Percentiles rank a stretch among this genome's conserved stretches.
Conservation (phyloP, 805 yeast genomes). For the Saturnispora mendoncae region DNA sequence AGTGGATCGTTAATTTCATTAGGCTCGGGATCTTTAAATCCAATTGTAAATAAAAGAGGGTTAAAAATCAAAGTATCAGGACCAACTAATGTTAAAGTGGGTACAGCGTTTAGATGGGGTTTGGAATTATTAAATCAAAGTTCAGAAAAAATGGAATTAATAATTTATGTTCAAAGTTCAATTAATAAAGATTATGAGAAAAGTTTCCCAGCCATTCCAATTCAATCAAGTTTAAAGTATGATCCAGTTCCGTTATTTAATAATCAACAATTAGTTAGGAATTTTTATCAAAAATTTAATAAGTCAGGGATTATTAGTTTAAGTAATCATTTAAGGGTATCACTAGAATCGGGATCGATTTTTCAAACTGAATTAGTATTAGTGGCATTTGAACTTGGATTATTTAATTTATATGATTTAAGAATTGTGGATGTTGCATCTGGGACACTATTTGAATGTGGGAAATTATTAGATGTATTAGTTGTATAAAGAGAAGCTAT, state of each 20-base stretch:
- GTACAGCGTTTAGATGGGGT: constrained; percentile 53
- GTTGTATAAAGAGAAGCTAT: constrained; percentile 30
- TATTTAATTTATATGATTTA: constrained; percentile 56
- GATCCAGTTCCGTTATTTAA: constrained; percentile 27
- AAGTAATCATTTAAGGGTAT: constrained; percentile 55
- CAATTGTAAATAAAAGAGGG: constrained; percentile 19
- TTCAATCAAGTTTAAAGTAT: constrained; percentile 17
- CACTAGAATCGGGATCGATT: constrained; percentile 50
- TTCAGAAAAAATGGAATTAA: constrained; percentile 38
- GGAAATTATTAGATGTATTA: constrained; percentile 58
- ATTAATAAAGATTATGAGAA: constrained; percentile 29
- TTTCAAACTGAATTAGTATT: constrained; percentile 55
- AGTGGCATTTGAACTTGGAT: constrained; percentile 57
- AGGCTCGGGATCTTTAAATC: constrained; percentile 5
- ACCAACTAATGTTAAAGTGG: constrained; percentile 48
- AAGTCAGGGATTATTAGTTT: constrained; percentile 53
- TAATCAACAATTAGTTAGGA: constrained; percentile 21
- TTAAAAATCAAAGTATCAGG: constrained; percentile 53
- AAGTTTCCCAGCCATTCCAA: constrained; percentile 30
- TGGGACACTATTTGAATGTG: constrained; percentile 66
- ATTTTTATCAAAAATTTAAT: constrained; percentile 31
- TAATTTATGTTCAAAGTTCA: constrained; percentile 38
- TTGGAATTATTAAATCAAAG: constrained; percentile 60
- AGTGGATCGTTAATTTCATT: constrained; percentile 20
- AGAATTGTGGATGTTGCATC: constrained; percentile 51